A percentile compares a stretch with the other conserved stretches of the same genome.
These are phyloP conservation scores for Chondrostereum purpureum DNA, from an alignment of 1,284 basidiomycete genomes.

Conservation along the genomic window DNA sequence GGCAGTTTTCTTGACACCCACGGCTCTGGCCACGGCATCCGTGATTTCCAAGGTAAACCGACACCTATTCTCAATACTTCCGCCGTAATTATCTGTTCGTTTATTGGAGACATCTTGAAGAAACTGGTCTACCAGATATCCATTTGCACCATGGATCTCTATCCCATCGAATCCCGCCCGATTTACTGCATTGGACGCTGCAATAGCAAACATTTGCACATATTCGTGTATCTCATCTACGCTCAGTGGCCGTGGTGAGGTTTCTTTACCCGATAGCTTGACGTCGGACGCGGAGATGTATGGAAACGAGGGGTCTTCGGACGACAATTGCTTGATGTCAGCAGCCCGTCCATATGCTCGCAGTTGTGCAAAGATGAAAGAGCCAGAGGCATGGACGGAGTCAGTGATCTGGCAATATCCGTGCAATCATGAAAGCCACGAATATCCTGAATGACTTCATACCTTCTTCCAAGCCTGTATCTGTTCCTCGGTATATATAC, in stretches of 20 bases:
- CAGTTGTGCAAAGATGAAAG: constrained; percentile 38
- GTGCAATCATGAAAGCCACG: background rate
- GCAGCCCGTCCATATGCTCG: constrained; percentile 39
- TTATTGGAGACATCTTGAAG: constrained; percentile 37
- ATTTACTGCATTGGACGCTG: constrained; percentile 30
- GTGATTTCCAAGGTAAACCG: constrained; percentile 43
- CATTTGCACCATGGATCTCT: constrained; percentile 27
- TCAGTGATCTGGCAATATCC: constrained; percentile 26
- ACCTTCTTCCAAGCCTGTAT: constrained; percentile 34
- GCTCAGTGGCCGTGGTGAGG: constrained; percentile 15
- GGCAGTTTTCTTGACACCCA: constrained; percentile 36
- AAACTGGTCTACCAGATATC: constrained; percentile 39
- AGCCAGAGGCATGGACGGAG: constrained; percentile 33
- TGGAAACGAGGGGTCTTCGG: constrained; percentile 15
- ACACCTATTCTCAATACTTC: constrained; percentile 42
- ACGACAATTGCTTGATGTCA: constrained; percentile 20
- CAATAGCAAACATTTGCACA: constrained; percentile 22
- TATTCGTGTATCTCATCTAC: constrained; percentile 33
- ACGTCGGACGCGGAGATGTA: constrained; percentile 15
- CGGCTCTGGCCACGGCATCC: constrained; percentile 28
- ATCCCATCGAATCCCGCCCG: constrained; percentile 23
- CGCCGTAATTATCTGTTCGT: constrained; percentile 51
- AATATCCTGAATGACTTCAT: background rate
- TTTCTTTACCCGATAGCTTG: constrained; percentile 6
- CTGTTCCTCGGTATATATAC: constrained; percentile 29